Evolutionary conservation across 352 stramenopile species (phyloP), one percentile per base, ranked within the genome.

Genomic region (Proteromonas lacertae): DNA sequence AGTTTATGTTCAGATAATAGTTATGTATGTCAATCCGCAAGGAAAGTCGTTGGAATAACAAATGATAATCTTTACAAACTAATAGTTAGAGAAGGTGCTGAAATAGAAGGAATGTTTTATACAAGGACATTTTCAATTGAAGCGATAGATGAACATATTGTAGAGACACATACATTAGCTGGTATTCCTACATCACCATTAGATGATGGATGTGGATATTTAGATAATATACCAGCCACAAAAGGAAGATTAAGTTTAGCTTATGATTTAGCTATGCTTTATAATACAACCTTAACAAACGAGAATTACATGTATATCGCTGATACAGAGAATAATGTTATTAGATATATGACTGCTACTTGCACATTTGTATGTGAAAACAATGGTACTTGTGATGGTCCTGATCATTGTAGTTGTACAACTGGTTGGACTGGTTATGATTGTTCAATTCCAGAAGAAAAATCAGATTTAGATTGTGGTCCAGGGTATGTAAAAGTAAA

Each of bases 341-440:
- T 84, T 22, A 61, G 69, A 1, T 24, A 9, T 17, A 2, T 92
- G 38, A 76, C 64, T 1, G 75, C 79, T 4, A 57, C 48, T 6
- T 94, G 79, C 49, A 59, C 64, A 30, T 81, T 83, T 41, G 55
- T 69, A 28, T 93, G 80, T 45, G 79, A 94, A 52, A 94, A 94
- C 38, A 68, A 63, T 23, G 78, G 76, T 4, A 42, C 46, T 14
- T 94, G 80, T 48, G 46, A 65, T 10, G 63, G 52, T 17, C 48
- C 65, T 2, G 77, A 92, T 24, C 52, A 53, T 13, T 94, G 80
- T 42, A 44, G 41, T 0, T 92, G 80, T 36, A 2, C 41, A 3
- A 29, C 41, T 7, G 79, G 80, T 4, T 94, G 77, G 79, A 45
- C 43, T 0, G 80, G 77, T 4, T 57, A 72, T 36, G 71, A 89